Evolutionary conservation across 257 asterid species (phyloP).

Genomic region (Echites panduratus): DNA sequence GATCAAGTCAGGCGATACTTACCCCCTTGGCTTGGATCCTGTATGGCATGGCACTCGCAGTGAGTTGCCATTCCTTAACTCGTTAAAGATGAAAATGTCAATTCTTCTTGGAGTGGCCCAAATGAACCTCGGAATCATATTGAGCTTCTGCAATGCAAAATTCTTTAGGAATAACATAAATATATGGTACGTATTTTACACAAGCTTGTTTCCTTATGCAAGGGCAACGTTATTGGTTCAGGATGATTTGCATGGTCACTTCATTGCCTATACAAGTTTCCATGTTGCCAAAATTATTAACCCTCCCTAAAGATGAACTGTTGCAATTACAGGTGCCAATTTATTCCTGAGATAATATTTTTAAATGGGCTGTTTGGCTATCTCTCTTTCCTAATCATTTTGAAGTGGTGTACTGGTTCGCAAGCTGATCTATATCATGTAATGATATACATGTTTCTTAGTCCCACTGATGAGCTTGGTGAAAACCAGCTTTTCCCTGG

Average conservation of each 20-base stretch:
- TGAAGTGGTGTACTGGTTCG: slow-evolving; percentile 96
- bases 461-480: slow-evolving; percentile 91
- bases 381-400: slow-evolving; percentile 75
- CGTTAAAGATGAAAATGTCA: slow-evolving; percentile 98
- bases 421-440: slow-evolving; percentile 94
- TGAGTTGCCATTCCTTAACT: slow-evolving; percentile 90
- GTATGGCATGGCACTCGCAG: slow-evolving; percentile 97
- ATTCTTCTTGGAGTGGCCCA: slow-evolving; percentile 95
- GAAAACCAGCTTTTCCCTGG: slow-evolving; percentile 93
- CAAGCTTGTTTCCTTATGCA: neutral
- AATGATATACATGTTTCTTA: slow-evolving; percentile 97
- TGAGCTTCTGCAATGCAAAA: slow-evolving; percentile 81
- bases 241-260: neutral
- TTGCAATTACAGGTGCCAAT: slow-evolving; percentile 79
- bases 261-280: neutral
- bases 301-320: slow-evolving; percentile 2
- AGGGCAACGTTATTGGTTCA: neutral
- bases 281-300: neutral
- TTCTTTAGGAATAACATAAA: slow-evolving; percentile 75
- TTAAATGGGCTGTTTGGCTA: slow-evolving; percentile 88
- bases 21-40: slow-evolving; percentile 96
- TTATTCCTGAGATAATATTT: slow-evolving; percentile 88
- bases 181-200: slow-evolving; percentile 53
- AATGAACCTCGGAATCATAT: slow-evolving; percentile 90
- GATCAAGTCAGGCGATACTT: slow-evolving; percentile 78